Percentiles rank a stretch among this genome's conserved stretches.
Conservation (phyloP, 1,284 basidiomycete genomes). For the Ceratobasidium sp. region DNA sequence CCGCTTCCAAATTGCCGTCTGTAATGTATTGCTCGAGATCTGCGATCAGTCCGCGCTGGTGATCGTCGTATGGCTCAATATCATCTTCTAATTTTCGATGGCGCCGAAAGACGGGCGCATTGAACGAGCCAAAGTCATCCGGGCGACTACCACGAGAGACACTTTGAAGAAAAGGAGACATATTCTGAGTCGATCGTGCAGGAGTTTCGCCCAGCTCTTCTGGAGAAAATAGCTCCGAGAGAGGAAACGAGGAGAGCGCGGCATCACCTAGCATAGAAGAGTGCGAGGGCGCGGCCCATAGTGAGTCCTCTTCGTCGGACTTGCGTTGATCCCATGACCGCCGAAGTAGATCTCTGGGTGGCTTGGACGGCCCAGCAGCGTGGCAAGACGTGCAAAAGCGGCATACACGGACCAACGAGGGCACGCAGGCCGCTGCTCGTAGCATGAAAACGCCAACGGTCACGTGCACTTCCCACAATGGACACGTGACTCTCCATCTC, state of each 20-base stretch:
- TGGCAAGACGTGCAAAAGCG: slow-evolving; percentile 39
- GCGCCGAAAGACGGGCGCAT: slow-evolving; percentile 28
- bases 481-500: slow-evolving; percentile 15
- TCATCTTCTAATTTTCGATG: slow-evolving; percentile 29
- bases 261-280: slow-evolving; percentile 20
- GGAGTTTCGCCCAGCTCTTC: background rate
- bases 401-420: slow-evolving; percentile 35
- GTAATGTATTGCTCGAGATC: slow-evolving; percentile 36
- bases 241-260: slow-evolving; percentile 39
- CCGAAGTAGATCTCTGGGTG: background rate
- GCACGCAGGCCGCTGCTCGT: slow-evolving; percentile 21
- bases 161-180: slow-evolving; percentile 23
- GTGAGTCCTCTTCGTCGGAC: slow-evolving; percentile 20
- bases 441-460: slow-evolving; percentile 27
- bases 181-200: background rate
- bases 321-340: slow-evolving; percentile 26
- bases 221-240: slow-evolving; percentile 24
- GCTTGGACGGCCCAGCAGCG: slow-evolving; percentile 32
- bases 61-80: slow-evolving; percentile 21
- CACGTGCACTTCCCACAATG: background rate
- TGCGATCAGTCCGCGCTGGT: slow-evolving; percentile 17
- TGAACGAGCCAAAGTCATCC: slow-evolving; percentile 35
- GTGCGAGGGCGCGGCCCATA: slow-evolving; percentile 24
- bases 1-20: slow-evolving; percentile 22
- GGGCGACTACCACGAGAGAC: slow-evolving; percentile 33